These are phyloP conservation scores for Nakazawaea molendinolei DNA, from an alignment of 805 yeast genomes.

Conservation along the genomic window DNA sequence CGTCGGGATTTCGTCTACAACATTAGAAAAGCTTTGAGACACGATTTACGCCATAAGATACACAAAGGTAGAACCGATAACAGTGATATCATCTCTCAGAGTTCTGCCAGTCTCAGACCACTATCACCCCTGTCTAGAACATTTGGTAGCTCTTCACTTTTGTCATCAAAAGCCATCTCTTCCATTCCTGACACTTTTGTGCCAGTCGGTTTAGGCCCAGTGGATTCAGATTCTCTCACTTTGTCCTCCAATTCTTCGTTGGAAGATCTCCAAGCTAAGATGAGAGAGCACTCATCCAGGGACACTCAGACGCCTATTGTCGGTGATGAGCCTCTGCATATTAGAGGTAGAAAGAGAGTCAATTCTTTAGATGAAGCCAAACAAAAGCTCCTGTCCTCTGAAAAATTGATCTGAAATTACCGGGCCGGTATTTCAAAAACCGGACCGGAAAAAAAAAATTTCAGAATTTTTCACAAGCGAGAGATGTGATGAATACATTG, in stretches of 20 bases:
- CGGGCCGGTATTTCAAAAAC: no score
- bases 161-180: constrained; percentile 1
- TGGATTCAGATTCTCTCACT: constrained; percentile 2
- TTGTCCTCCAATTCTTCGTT: constrained; percentile 8
- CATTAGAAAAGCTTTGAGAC: constrained; percentile 25
- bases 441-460: no score
- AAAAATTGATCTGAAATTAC: no score
- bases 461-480: no score
- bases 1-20: constrained; percentile 68
- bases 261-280: constrained; percentile 6
- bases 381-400: no score
- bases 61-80: constrained; percentile 1
- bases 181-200: constrained; percentile 3
- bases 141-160: neutral
- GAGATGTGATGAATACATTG: no score
- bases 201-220: neutral
- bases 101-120: neutral
- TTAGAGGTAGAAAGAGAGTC: constrained; percentile 3
- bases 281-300: no score
- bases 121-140: neutral
- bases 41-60: constrained; percentile 3
- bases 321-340: neutral
- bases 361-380: neutral
- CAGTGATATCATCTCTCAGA: neutral
- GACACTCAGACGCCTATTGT: no score